Conservation (phyloP, 2,329 filamentous ascomycete species). For the Colletotrichum somersetense region DNA sequence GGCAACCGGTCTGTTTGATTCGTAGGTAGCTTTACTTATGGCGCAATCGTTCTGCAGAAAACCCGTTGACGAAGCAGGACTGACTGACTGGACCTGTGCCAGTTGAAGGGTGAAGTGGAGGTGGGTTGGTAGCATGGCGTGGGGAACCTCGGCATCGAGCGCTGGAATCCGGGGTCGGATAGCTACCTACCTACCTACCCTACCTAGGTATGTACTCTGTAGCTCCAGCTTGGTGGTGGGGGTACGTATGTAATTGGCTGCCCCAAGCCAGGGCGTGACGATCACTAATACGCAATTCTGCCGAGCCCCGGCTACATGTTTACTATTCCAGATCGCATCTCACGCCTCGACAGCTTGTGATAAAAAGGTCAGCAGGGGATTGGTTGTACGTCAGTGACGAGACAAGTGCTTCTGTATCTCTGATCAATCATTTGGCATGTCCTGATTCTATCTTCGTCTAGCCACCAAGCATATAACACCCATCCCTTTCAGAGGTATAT, state of each 20-base stretch:
- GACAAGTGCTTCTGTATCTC: neutral
- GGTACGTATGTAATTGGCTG: too few species aligned
- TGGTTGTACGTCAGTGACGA: too few species aligned
- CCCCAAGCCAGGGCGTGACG: neutral
- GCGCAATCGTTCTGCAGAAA: conserved; percentile 5
- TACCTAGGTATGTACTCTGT: neutral
- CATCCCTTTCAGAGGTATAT: too few species aligned
- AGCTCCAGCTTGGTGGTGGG: neutral
- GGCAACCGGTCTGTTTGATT: neutral
- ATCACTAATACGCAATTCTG: conserved; percentile 33
- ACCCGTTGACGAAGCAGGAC: neutral
- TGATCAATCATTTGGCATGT: neutral
- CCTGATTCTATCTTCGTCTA: neutral
- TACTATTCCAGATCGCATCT: neutral
- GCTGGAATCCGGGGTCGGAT: conserved; percentile 23
- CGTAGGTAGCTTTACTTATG: conserved; percentile 2
- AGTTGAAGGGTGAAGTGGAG: conserved; percentile 16
- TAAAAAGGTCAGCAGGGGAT: neutral
- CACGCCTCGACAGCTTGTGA: neutral
- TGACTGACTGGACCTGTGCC: neutral
- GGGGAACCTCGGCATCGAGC: conserved; percentile 37
- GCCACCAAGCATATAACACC: neutral
- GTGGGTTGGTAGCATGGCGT: conserved; percentile 7
- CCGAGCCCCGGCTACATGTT: conserved; percentile 25
- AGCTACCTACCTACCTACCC: conserved; percentile 3